Percentiles rank a stretch among this genome's conserved stretches.
These are phyloP conservation scores for Nitzschia palea DNA, from an alignment of 108 stramenopile species.

Conservation along the genomic window DNA sequence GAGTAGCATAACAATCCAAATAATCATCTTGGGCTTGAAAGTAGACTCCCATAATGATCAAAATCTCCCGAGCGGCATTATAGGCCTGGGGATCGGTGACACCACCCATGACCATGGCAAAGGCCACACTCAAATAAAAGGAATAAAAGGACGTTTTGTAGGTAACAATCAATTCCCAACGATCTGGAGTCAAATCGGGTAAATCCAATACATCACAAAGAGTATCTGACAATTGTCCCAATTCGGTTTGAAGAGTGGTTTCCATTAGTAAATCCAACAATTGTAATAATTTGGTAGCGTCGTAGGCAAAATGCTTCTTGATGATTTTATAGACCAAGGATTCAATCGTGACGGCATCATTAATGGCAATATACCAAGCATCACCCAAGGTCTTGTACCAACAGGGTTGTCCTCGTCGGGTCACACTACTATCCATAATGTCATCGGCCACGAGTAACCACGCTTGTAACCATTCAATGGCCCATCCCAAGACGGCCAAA, in stretches of 20 bases:
- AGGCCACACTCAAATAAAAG: constrained; percentile 94
- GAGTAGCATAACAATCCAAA: constrained; percentile 95
- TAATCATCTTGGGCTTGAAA: constrained; percentile 99
- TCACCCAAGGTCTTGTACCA: constrained; percentile 87
- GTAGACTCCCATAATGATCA: constrained; percentile 90
- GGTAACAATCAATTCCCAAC: constrained; percentile 90
- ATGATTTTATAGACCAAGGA: constrained; percentile 90
- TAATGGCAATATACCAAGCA: constrained; percentile 90
- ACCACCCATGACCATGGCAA: constrained; percentile 63
- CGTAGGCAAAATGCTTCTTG: constrained; percentile 74
- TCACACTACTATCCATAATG: constrained; percentile 96
- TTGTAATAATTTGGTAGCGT: constrained; percentile 5
- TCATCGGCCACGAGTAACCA: constrained; percentile 99
- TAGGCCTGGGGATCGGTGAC: constrained; percentile 38
- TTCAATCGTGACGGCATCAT: constrained; percentile 73
- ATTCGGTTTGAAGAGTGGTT: constrained; percentile 91
- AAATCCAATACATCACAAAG: constrained; percentile 72
- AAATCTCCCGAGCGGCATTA: constrained; percentile 40
- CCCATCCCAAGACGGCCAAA: constrained; percentile 91
- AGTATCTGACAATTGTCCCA: constrained; percentile 95
- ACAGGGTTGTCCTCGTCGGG: constrained; percentile 97
- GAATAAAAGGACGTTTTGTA: constrained; percentile 99
- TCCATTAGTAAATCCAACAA: constrained; percentile 54
- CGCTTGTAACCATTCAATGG: constrained; percentile 95
- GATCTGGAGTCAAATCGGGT: constrained; percentile 75